phyloP scores from a whole-genome alignment of 345 rosid genomes.

The Corchorus capsularis region DNA sequence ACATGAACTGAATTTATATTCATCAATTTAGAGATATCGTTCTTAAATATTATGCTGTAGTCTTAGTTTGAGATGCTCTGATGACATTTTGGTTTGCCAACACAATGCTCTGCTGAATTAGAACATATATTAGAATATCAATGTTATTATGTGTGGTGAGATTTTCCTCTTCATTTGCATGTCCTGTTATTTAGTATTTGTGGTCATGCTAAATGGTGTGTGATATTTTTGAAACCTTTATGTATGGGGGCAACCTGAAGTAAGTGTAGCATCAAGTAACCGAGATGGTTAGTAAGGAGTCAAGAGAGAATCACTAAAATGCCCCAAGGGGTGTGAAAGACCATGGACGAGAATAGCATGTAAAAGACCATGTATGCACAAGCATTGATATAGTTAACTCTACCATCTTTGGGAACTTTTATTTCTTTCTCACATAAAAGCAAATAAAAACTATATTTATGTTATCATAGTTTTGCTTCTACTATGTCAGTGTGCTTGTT shows the following conservation, averaged over 20 bases:
- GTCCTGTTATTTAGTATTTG: neutral
- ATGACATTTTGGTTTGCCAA: neutral
- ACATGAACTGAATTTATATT: neutral
- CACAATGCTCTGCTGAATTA: neutral
- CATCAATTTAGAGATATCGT: neutral
- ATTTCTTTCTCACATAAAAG: neutral
- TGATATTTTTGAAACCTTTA: neutral
- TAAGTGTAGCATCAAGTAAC: neutral
- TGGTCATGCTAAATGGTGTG: neutral
- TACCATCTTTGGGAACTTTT: neutral
- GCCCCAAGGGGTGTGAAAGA: neutral
- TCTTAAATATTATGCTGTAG: slow-evolving; percentile 11
- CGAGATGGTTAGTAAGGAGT: neutral
- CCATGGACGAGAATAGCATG: neutral
- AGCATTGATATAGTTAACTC: neutral
- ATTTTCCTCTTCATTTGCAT: neutral
- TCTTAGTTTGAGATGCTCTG: neutral
- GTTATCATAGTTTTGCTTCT: slow-evolving; percentile 7
- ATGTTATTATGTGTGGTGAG: neutral
- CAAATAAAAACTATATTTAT: neutral
- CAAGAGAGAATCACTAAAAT: neutral
- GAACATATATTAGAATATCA: neutral
- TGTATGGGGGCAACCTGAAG: neutral
- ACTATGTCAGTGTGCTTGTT: too few relatives aligned
- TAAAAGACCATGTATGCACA: neutral